A percentile compares a stretch with the other conserved stretches of the same genome.
These are phyloP conservation scores for Exidia glandulosa DNA, from an alignment of 768 basidiomycete genomes.

Conservation along the genomic window DNA sequence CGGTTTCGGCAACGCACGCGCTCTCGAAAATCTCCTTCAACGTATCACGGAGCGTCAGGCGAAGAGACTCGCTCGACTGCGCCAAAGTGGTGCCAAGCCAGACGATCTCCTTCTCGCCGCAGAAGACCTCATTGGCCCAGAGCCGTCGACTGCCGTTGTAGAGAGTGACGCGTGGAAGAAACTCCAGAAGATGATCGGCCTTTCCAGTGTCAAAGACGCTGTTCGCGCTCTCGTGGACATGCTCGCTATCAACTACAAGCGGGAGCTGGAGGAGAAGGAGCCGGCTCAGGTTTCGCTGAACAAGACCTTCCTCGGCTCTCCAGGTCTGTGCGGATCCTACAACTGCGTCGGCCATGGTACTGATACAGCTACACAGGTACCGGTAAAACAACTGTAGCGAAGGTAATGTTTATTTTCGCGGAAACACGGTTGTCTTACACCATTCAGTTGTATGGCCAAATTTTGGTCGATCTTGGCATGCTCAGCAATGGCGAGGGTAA, in stretches of 20 bases:
- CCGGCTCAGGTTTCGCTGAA: slow-evolving; percentile 48
- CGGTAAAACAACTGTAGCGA: slow-evolving; percentile 61
- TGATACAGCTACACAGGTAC: slow-evolving; percentile 18
- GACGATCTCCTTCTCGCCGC: slow-evolving; percentile 41
- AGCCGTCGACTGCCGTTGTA: slow-evolving; percentile 38
- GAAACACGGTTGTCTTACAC: too few species aligned
- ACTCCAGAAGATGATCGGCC: slow-evolving; percentile 42
- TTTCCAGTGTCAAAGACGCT: slow-evolving; percentile 45
- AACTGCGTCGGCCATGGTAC: neutral
- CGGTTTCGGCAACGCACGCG: slow-evolving; percentile 62
- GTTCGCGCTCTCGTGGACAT: slow-evolving; percentile 35
- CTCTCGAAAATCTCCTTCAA: slow-evolving; percentile 39
- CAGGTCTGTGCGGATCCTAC: slow-evolving; percentile 23
- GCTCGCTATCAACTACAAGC: slow-evolving; percentile 43
- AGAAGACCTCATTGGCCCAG: slow-evolving; percentile 56
- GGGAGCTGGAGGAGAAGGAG: slow-evolving; percentile 46
- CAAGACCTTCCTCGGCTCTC: slow-evolving; percentile 53
- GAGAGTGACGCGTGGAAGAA: slow-evolving; percentile 39
- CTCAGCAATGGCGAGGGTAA: slow-evolving; percentile 64
- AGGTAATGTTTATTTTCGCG: too few species aligned
- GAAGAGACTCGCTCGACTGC: slow-evolving; percentile 31
- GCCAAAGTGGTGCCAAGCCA: slow-evolving; percentile 25
- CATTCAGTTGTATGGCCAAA: slow-evolving; percentile 56
- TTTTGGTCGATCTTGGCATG: slow-evolving; percentile 48
- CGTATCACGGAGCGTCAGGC: slow-evolving; percentile 44